These are phyloP conservation scores for Apiospora arundinis DNA, from an alignment of 2,329 filamentous ascomycete genomes.

Conservation along the genomic window DNA sequence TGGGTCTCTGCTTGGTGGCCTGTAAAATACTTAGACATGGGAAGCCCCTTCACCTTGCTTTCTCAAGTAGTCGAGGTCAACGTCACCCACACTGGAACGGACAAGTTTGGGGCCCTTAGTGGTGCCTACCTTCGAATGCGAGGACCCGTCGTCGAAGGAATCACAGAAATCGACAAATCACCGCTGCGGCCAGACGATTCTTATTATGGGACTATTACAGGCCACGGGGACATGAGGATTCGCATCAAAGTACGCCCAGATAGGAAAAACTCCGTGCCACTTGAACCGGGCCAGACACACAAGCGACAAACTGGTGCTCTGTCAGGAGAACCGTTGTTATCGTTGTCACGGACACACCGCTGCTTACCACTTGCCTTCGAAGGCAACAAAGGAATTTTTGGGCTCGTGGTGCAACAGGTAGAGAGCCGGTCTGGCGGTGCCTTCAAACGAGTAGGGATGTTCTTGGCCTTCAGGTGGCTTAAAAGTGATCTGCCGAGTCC, in stretches of 20 bases:
- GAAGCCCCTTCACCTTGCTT: background rate
- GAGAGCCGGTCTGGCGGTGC: background rate
- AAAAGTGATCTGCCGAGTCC: too few relatives aligned
- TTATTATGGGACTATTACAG: background rate
- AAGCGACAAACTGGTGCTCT: too few relatives aligned
- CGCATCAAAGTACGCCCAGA: too few relatives aligned
- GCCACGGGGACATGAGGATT: too few relatives aligned
- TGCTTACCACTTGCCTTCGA: background rate
- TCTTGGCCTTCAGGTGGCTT: background rate
- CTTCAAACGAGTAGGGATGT: background rate
- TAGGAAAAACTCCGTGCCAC: background rate
- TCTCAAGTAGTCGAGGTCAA: background rate
- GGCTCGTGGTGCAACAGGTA: background rate
- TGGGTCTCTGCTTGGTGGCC: background rate
- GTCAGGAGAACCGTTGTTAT: too few relatives aligned
- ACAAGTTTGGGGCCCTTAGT: background rate
- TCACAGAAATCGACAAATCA: too few relatives aligned
- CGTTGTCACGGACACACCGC: too few relatives aligned
- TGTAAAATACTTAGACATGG: background rate
- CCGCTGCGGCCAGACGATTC: too few relatives aligned
- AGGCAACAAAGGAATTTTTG: too few relatives aligned
- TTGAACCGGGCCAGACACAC: background rate
- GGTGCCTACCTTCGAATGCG: background rate
- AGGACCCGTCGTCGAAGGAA: background rate
- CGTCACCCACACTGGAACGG: background rate